phyloP scores from a whole-genome alignment of 1,139 yeast species.

The Zygotorulaspora mrakii region DNA sequence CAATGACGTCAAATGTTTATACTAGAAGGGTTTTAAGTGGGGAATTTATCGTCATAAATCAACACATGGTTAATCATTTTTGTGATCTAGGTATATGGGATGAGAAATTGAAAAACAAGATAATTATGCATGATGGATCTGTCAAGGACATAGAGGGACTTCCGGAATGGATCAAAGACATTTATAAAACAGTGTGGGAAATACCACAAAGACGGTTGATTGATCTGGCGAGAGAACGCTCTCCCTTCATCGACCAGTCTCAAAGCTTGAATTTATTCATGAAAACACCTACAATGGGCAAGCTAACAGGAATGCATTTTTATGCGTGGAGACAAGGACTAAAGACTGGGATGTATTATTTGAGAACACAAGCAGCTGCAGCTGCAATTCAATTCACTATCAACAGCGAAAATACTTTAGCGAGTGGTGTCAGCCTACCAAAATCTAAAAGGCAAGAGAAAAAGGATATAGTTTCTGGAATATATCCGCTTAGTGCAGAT shows the following conservation, averaged over 20 bases:
- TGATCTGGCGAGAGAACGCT: constrained; percentile 93
- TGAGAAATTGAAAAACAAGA: constrained; percentile 70
- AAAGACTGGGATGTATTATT: constrained; percentile 96
- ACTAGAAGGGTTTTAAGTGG: constrained; percentile 84
- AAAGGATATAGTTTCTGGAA: constrained; percentile 10
- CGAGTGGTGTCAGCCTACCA: constrained; percentile 4
- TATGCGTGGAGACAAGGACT: constrained; percentile 97
- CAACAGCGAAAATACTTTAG: constrained; percentile 13
- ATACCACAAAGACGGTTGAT: constrained; percentile 80
- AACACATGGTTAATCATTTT: constrained; percentile 73
- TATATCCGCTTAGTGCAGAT: constrained; percentile 9
- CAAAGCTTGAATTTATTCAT: constrained; percentile 83
- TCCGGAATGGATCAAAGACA: constrained; percentile 68
- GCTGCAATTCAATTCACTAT: constrained; percentile 88
- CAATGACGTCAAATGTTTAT: constrained; percentile 82
- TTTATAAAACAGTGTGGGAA: constrained; percentile 97
- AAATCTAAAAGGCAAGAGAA: constrained; percentile 1
- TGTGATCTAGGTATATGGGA: constrained; percentile 82
- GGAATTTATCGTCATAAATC: constrained; percentile 82
- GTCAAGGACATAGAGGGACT: constrained; percentile 71
- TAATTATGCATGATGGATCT: constrained; percentile 79
- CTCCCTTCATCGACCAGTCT: constrained; percentile 89
- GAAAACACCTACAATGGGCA: constrained; percentile 81
- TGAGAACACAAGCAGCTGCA: constrained; percentile 91
- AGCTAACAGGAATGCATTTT: constrained; percentile 92